A percentile compares a stretch with the other conserved stretches of the same genome.
These are phyloP conservation scores for Candida caryicola DNA, from an alignment of 805 yeast species.

Conservation along the genomic window DNA sequence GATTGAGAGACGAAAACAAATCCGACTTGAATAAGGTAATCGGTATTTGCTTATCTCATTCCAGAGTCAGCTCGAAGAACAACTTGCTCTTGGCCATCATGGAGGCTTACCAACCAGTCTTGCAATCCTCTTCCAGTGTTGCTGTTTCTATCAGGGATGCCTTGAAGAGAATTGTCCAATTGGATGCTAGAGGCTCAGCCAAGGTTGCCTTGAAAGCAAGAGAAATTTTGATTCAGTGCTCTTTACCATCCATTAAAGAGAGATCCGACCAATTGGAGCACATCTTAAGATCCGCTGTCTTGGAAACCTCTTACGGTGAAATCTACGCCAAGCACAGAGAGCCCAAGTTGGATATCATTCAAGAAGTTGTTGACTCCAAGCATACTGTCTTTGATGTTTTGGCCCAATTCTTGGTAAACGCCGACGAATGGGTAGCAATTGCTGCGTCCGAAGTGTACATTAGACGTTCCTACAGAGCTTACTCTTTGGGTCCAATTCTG, in stretches of 20 bases:
- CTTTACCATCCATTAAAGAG: constrained; percentile 93
- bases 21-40: constrained; percentile 73
- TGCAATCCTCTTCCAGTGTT: constrained; percentile 63
- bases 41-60: constrained; percentile 75
- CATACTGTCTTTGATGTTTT: constrained; percentile 95
- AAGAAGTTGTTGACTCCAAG: constrained; percentile 93
- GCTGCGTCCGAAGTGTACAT: constrained; percentile 97
- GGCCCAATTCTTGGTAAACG: constrained; percentile 80
- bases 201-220: constrained; percentile 94
- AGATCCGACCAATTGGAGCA: constrained; percentile 97
- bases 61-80: constrained; percentile 91
- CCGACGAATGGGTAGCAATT: constrained; percentile 84
- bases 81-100: constrained; percentile 83
- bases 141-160: constrained; percentile 67
- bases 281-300: constrained; percentile 86
- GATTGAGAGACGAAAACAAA: constrained; percentile 83
- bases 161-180: constrained; percentile 76
- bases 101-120: constrained; percentile 73
- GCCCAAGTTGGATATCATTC: constrained; percentile 76
- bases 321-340: constrained; percentile 68
- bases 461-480: constrained; percentile 96
- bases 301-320: constrained; percentile 87
- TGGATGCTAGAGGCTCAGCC: constrained; percentile 87
- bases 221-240: constrained; percentile 93
- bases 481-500: constrained; percentile 74